Percentiles rank a stretch among this genome's conserved stretches.
These are phyloP conservation scores for Psilocybe mexicana DNA, from an alignment of 1,284 basidiomycete genomes.

Conservation along the genomic window DNA sequence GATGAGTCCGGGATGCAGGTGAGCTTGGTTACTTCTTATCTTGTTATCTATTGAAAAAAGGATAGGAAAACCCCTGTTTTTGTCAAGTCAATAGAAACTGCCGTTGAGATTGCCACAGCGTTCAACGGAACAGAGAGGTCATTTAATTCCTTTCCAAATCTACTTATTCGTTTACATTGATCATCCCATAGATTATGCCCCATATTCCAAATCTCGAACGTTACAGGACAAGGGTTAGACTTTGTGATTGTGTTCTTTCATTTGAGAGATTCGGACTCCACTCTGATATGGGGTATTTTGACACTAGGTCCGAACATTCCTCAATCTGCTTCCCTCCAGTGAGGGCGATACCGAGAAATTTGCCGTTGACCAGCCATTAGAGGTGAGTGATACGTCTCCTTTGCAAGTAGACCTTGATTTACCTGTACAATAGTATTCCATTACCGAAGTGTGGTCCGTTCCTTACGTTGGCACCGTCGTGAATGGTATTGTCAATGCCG, in stretches of 20 bases:
- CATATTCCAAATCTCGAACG: slow-evolving; percentile 93
- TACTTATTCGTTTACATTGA: not conserved
- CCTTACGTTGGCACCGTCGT: slow-evolving; percentile 96
- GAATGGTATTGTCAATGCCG: slow-evolving; percentile 86
- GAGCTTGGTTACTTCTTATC: slow-evolving; percentile 21
- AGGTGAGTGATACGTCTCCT: slow-evolving; percentile 48
- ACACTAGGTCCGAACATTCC: slow-evolving; percentile 72
- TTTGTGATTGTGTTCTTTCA: slow-evolving; percentile 41
- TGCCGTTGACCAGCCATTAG: slow-evolving; percentile 82
- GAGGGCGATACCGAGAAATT: slow-evolving; percentile 83
- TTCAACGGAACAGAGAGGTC: slow-evolving; percentile 69
- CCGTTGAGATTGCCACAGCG: slow-evolving; percentile 74
- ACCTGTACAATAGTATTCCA: slow-evolving; percentile 56
- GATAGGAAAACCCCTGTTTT: slow-evolving; percentile 76
- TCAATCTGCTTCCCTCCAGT: slow-evolving; percentile 85
- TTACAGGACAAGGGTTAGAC: slow-evolving; percentile 91
- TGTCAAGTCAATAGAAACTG: slow-evolving; percentile 72
- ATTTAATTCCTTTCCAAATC: slow-evolving; percentile 16
- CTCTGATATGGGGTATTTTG: slow-evolving; percentile 1
- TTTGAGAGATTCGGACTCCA: not conserved
- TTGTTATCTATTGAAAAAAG: not conserved
- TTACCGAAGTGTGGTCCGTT: slow-evolving; percentile 87
- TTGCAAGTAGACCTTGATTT: not conserved
- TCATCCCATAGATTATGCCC: slow-evolving; percentile 72
- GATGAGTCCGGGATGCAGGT: slow-evolving; percentile 91